phyloP scores from a whole-genome alignment of 2,329 filamentous ascomycete genomes.

The Aspergillus melleus region DNA sequence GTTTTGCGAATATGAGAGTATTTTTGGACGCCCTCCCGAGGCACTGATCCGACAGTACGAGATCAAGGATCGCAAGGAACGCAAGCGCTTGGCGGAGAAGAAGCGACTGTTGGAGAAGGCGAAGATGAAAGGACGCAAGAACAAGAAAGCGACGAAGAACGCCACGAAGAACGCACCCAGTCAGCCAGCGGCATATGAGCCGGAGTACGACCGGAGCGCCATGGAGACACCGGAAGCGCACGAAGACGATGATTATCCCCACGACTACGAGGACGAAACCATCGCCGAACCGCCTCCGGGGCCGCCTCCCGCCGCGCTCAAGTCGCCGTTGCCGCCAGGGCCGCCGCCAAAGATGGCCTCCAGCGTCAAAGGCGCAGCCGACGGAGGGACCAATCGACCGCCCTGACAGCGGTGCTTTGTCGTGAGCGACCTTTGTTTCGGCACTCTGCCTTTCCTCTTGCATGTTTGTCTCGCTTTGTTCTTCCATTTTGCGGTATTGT shows the following conservation, averaged over 20 bases:
- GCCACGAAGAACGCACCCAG: slow-evolving; percentile 49
- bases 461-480: background rate
- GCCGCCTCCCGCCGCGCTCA: slow-evolving; percentile 60
- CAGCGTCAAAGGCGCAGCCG: slow-evolving; percentile 25
- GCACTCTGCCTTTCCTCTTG: background rate
- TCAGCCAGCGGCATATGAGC: slow-evolving; percentile 38
- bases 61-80: slow-evolving; percentile 84
- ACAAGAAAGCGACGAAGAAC: slow-evolving; percentile 76
- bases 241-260: slow-evolving; percentile 53
- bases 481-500: background rate
- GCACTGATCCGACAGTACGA: slow-evolving; percentile 90
- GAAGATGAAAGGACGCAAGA: slow-evolving; percentile 88
- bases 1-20: slow-evolving; percentile 96
- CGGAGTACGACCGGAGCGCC: slow-evolving; percentile 42
- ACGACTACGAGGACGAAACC: slow-evolving; percentile 54
- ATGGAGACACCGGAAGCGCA: slow-evolving; percentile 45
- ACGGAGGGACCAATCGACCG: slow-evolving; percentile 32
- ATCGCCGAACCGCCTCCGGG: slow-evolving; percentile 37
- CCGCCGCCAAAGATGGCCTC: slow-evolving; percentile 38
- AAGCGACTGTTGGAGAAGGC: slow-evolving; percentile 84
- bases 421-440: background rate
- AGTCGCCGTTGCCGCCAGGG: slow-evolving; percentile 67
- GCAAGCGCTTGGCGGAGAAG: slow-evolving; percentile 83
- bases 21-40: slow-evolving; percentile 83
- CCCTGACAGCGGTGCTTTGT: slow-evolving; percentile 25